phyloP scores from a whole-genome alignment of 2,329 filamentous ascomycete genomes.

The Cyanodermella asteris region DNA sequence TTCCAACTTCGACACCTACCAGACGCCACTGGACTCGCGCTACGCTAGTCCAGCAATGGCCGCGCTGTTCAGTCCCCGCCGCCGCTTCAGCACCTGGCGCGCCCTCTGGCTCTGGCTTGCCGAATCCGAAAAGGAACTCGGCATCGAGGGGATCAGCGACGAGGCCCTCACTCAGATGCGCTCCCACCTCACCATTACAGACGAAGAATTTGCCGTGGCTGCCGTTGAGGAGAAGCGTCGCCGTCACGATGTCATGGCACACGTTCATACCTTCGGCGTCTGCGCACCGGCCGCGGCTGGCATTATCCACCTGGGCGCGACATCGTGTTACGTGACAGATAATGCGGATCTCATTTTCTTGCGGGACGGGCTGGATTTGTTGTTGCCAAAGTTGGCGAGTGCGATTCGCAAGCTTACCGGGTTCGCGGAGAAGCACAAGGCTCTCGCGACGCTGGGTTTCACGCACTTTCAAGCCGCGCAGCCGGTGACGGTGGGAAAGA shows the following conservation, averaged over 20 bases:
- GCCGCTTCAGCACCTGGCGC: conserved; percentile 58
- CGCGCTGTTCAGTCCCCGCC: conserved; percentile 56
- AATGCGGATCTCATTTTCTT: conserved; percentile 62
- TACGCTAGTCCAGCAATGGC: too few relatives aligned
- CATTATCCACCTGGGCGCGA: conserved; percentile 60
- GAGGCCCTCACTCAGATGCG: conserved; percentile 61
- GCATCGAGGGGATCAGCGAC: conserved; percentile 44
- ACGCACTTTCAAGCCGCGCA: conserved; percentile 50
- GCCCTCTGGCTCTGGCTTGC: conserved; percentile 72
- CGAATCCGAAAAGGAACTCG: conserved; percentile 60
- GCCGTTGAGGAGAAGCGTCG: conserved; percentile 54
- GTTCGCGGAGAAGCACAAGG: conserved; percentile 55
- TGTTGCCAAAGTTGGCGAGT: conserved; percentile 56
- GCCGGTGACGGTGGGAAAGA: conserved; percentile 44
- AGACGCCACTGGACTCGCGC: conserved; percentile 47
- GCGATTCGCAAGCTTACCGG: conserved; percentile 51
- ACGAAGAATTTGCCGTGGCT: conserved; percentile 55
- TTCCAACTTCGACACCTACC: conserved; percentile 38
- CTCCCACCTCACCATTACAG: conserved; percentile 49
- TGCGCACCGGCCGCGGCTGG: conserved; percentile 57
- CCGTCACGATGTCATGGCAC: conserved; percentile 42
- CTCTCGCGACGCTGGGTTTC: conserved; percentile 50
- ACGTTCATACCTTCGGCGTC: conserved; percentile 53
- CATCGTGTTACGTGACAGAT: conserved; percentile 40
- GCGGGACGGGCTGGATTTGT: conserved; percentile 50